Percentiles rank a stretch among this genome's conserved stretches.
phyloP scores from a whole-genome alignment of 495 filamentous ascomycete species.

The Aspergillus asperescens region DNA sequence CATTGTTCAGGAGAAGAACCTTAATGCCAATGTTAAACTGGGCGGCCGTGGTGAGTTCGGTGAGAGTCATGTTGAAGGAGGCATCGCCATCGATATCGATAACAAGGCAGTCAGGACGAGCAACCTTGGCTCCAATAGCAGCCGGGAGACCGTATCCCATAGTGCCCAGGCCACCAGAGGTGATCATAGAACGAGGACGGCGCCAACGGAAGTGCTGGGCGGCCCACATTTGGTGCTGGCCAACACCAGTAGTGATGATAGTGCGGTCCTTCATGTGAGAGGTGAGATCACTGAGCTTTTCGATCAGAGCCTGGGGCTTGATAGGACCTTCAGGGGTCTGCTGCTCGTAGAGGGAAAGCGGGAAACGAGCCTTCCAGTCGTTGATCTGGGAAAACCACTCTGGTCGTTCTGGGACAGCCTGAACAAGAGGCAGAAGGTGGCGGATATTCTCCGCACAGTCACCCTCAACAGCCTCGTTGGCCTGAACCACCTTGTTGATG shows the following conservation, averaged over 20 bases:
- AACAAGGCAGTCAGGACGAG: slow-evolving; percentile 75
- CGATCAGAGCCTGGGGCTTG: slow-evolving; percentile 83
- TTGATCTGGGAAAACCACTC: slow-evolving; percentile 87
- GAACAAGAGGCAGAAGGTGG: slow-evolving; percentile 63
- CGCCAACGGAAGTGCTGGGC: slow-evolving; percentile 93
- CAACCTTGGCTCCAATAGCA: slow-evolving; percentile 91
- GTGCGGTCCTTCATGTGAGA: slow-evolving; percentile 69
- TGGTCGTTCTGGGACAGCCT: slow-evolving; percentile 57
- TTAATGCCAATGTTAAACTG: slow-evolving; percentile 94
- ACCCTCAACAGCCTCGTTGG: slow-evolving; percentile 55
- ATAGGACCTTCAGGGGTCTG: slow-evolving; percentile 66
- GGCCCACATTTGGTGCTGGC: slow-evolving; percentile 97
- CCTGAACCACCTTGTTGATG: slow-evolving; percentile 60
- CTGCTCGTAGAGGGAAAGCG: slow-evolving; percentile 67
- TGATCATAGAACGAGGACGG: slow-evolving; percentile 79
- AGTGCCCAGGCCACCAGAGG: slow-evolving; percentile 86
- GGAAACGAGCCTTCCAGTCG: slow-evolving; percentile 81
- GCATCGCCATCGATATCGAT: slow-evolving; percentile 95
- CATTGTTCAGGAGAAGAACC: slow-evolving; percentile 88
- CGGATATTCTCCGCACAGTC: slow-evolving; percentile 63
- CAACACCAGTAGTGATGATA: slow-evolving; percentile 85
- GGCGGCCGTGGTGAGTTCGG: slow-evolving; percentile 80
- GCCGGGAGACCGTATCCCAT: slow-evolving; percentile 94
- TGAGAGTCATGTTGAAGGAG: slow-evolving; percentile 94
- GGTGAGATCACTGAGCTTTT: slow-evolving; percentile 71